phyloP scores from a whole-genome alignment of 2,329 filamentous ascomycete genomes.

The Pseudocercospora vitis region DNA sequence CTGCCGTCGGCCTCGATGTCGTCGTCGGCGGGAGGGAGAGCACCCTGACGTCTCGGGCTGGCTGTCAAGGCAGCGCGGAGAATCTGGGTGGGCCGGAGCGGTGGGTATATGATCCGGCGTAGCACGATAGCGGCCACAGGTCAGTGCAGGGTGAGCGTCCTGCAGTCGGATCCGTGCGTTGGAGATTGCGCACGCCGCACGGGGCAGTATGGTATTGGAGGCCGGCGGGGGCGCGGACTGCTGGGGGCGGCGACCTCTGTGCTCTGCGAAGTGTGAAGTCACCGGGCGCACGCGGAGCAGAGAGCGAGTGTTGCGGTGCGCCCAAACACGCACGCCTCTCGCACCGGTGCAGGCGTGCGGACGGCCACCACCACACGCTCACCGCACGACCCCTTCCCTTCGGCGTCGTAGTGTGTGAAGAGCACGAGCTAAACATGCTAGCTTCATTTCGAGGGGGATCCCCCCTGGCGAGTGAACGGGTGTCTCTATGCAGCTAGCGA shows the following conservation, averaged over 20 bases:
- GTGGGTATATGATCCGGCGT: slow-evolving; percentile 5
- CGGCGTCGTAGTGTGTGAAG: not conserved
- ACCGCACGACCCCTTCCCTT: not conserved
- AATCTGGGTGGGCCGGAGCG: not conserved
- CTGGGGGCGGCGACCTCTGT: no score
- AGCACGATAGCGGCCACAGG: not conserved
- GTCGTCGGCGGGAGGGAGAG: slow-evolving; percentile 4
- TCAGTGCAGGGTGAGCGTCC: not conserved
- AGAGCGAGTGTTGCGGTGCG: not conserved
- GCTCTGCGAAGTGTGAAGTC: no score
- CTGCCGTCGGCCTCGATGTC: not conserved
- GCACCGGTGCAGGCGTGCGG: not conserved
- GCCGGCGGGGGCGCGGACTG: no score
- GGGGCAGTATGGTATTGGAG: not conserved
- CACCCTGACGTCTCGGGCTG: not conserved
- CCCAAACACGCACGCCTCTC: not conserved
- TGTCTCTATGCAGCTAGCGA: not conserved
- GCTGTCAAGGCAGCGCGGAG: slow-evolving; percentile 1
- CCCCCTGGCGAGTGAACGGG: not conserved
- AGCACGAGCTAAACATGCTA: slow-evolving; percentile 7
- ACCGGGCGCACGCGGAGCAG: not conserved
- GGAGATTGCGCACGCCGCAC: slow-evolving; percentile 5
- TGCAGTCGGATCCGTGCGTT: not conserved
- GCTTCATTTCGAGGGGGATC: not conserved
- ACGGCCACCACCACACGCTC: not conserved